phyloP scores from a whole-genome alignment of 2,329 filamentous ascomycete species.

The Sclerotinia glacialis region DNA sequence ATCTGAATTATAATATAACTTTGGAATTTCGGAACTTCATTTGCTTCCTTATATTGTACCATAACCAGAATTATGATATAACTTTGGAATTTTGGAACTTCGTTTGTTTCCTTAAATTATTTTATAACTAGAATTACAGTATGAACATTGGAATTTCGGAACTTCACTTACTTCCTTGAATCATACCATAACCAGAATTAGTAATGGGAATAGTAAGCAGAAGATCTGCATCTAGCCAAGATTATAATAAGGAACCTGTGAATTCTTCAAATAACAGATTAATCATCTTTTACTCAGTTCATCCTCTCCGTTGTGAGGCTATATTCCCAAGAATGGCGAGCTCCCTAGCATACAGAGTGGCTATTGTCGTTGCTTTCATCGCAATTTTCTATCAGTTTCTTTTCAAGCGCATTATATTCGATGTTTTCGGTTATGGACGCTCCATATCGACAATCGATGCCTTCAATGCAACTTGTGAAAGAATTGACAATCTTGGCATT shows the following conservation, averaged over 20 bases:
- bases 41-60: no score
- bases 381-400: slow-evolving; percentile 39
- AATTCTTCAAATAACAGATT: neutral
- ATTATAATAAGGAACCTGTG: no score
- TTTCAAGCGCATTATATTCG: slow-evolving; percentile 36
- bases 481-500: slow-evolving; percentile 31
- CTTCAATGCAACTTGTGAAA: slow-evolving; percentile 37
- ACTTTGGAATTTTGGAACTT: no score
- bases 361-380: slow-evolving; percentile 28
- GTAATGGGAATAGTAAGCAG: no score
- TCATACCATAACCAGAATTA: neutral
- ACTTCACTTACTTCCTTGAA: no score
- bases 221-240: neutral
- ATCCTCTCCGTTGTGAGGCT: neutral
- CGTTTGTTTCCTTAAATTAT: no score
- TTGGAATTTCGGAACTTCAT: no score
- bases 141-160: no score
- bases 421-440: slow-evolving; percentile 38
- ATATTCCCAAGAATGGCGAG: slow-evolving; percentile 15
- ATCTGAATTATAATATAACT: no score
- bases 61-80: no score
- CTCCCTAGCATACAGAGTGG: slow-evolving; percentile 26
- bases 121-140: no score
- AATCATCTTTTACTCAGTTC: neutral
- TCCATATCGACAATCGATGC: slow-evolving; percentile 37